These are phyloP conservation scores for Prunus campanulata DNA, from an alignment of 306 rosid genomes.

Conservation along the genomic window DNA sequence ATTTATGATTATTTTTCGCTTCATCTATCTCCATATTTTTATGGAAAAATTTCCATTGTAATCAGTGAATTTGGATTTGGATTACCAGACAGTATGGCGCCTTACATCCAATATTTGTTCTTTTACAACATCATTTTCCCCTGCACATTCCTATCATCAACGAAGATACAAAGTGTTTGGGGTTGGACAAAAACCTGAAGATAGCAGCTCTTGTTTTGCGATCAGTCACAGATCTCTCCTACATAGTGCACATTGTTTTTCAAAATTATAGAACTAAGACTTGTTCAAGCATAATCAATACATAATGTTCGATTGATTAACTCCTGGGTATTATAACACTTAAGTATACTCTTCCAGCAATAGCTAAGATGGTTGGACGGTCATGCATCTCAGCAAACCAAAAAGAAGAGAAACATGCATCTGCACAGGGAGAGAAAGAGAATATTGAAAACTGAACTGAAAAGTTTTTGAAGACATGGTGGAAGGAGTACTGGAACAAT, in stretches of 20 bases:
- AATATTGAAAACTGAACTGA: too few relatives aligned
- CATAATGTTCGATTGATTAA: background rate
- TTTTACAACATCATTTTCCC: constrained; percentile 26
- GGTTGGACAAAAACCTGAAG: constrained; percentile 28
- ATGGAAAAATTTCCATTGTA: background rate
- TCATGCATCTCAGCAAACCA: background rate
- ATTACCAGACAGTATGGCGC: background rate
- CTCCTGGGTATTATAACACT: background rate
- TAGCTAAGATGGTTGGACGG: background rate
- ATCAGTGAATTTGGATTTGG: background rate
- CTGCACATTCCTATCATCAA: constrained; percentile 28
- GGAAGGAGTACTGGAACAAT: too few relatives aligned
- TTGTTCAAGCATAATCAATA: background rate
- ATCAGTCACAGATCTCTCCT: constrained; percentile 26
- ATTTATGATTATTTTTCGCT: too few relatives aligned
- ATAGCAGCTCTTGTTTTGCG: constrained; percentile 17
- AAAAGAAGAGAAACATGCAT: too few relatives aligned
- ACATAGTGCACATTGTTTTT: constrained; percentile 15
- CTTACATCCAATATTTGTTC: constrained; percentile 12
- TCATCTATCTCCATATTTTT: too few relatives aligned
- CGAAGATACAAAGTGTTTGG: constrained; percentile 11
- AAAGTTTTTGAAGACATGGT: too few relatives aligned
- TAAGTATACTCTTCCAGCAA: background rate
- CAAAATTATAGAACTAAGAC: background rate
- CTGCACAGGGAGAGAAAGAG: too few relatives aligned